These are phyloP conservation scores for Thozetella sp. DNA, from an alignment of 495 filamentous ascomycete genomes.

Conservation along the genomic window DNA sequence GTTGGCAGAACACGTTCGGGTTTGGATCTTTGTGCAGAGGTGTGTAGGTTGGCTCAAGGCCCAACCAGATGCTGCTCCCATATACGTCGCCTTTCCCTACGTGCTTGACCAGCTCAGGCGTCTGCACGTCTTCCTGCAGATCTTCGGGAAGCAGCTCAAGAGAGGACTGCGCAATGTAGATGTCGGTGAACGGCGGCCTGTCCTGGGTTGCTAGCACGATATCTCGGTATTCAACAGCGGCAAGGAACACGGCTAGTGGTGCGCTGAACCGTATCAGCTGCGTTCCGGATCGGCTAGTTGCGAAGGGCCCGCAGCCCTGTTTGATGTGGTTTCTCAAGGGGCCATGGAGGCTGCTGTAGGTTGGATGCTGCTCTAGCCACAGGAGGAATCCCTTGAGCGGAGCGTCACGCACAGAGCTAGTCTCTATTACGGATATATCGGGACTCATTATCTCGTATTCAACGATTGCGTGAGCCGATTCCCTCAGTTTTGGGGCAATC, in stretches of 20 bases:
- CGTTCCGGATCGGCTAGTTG: background rate
- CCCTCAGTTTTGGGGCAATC: no score
- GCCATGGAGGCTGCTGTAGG: background rate
- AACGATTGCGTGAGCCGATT: no score
- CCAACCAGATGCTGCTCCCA: conserved; percentile 84
- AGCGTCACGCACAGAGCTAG: no score
- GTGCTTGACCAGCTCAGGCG: conserved; percentile 61
- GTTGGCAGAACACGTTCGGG: conserved; percentile 87
- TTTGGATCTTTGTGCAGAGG: conserved; percentile 93
- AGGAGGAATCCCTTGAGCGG: no score
- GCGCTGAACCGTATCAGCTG: conserved; percentile 35
- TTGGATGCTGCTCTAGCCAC: background rate
- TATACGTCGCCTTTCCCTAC: conserved; percentile 79
- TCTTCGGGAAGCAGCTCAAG: conserved; percentile 62
- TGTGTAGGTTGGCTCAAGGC: conserved; percentile 81
- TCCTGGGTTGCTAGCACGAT: background rate
- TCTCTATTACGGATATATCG: no score
- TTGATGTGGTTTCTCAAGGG: background rate
- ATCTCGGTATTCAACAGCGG: conserved; percentile 24
- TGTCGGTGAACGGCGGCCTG: conserved; percentile 22
- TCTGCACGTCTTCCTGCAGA: conserved; percentile 67
- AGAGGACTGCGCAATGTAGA: conserved; percentile 87
- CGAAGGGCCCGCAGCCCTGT: background rate
- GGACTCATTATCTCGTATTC: no score
- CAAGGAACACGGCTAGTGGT: conserved; percentile 33